Conservation (phyloP, 2,329 filamentous ascomycete species). For the Cladosporium halotolerans region DNA sequence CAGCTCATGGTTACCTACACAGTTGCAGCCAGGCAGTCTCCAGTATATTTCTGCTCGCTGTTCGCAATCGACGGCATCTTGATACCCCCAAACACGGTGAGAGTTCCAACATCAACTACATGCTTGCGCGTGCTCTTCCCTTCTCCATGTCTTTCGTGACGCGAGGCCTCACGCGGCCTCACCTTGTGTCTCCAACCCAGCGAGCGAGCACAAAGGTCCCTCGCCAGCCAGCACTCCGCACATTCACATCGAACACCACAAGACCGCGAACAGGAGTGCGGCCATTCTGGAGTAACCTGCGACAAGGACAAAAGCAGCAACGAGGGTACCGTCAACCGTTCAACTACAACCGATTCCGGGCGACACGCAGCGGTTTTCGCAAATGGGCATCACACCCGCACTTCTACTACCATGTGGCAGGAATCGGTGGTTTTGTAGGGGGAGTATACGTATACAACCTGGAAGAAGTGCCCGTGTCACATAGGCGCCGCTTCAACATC, state of each 20-base stretch:
- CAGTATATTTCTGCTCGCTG: too few relatives aligned
- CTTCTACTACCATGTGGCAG: conserved; percentile 42
- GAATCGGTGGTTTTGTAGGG: conserved; percentile 37
- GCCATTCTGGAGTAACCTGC: conserved; percentile 3
- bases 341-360: conserved; percentile 29
- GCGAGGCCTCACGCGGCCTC: neutral
- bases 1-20: too few relatives aligned
- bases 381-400: conserved; percentile 39
- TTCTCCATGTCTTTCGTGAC: neutral
- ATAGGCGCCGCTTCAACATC: conserved; percentile 70
- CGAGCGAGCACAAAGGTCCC: neutral
- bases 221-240: conserved; percentile 5
- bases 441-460: conserved; percentile 63
- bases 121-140: too few relatives aligned
- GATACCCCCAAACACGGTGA: too few relatives aligned
- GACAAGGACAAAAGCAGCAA: conserved; percentile 10
- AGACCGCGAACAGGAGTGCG: conserved; percentile 13
- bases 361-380: conserved; percentile 18
- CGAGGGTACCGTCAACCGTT: conserved; percentile 23
- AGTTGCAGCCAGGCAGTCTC: too few relatives aligned
- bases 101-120: too few relatives aligned
- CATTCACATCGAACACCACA: conserved; percentile 6
- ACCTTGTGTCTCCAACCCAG: neutral
- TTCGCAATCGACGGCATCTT: too few relatives aligned
- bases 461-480: conserved; percentile 58